Evolutionary conservation across 2,329 filamentous ascomycete species (phyloP), one percentile per base, ranked within the genome.

Genomic region (Colletotrichum musae): DNA sequence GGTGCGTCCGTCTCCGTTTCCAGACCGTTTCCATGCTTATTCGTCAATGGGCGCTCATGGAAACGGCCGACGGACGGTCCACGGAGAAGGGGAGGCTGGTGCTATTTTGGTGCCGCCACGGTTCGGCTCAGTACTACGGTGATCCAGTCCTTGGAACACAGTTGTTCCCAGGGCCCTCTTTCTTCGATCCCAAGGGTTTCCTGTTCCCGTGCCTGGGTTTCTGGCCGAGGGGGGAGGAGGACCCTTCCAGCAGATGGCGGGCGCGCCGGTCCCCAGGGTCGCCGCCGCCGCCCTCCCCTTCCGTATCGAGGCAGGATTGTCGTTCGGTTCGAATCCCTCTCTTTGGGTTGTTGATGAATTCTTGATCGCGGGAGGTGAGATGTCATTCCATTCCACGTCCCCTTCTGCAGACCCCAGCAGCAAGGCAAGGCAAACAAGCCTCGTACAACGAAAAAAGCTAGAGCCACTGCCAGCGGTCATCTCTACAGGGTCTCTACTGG

Each of bases 291-390:
- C 45, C 13, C 15, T 47, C 21, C n/a, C 16, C 32, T 24, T 47
- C 45, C 50, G 9, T 10, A 52, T 60, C 56, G 61, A 60, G 50
- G 43, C 21, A 59, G 56, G 50, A 66, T 69, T 69, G 54, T n/a
- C 66, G 7, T 50, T 21, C 50, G 26, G 32, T 36, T 36, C 32
- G 32, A 12, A 12, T 36, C 32, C 32, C 32, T 36, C 32, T 36
- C 10, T 10, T 36, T 36, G 32, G 32, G 21, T 24, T 24, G 21
- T 24, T 36, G 32, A 9, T 36, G 32, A 36, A 51, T 60, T 53
- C 51, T 43, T 56, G 51, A 32, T 36, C 32, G 32, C 32, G 32
- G 32, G 10, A 10, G 32, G 32, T 9, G 32, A 7, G 32, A 36
- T 36, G 32, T 10, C 32, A 36, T 10, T 7, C 32, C 32, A 36